Conservation (phyloP, 495 filamentous ascomycete species). For the Penicillium malachiteum region DNA sequence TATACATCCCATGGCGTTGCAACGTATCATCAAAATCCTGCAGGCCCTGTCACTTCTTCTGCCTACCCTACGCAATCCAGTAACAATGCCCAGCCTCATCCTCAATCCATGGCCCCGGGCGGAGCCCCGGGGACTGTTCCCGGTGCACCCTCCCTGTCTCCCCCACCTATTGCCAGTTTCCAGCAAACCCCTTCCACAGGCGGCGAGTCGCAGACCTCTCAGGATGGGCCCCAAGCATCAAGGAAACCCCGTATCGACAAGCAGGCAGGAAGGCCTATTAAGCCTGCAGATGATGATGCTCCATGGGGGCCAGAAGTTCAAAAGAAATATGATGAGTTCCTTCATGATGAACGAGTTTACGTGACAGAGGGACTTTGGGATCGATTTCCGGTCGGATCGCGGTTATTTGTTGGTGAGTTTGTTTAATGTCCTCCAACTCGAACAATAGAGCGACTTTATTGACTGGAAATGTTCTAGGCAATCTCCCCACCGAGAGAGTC, state of each 20-base stretch:
- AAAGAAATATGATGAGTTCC: conserved; percentile 78
- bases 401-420: conserved; percentile 86
- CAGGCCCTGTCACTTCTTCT: conserved; percentile 30
- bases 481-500: conserved; percentile 87
- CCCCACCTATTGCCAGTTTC: conserved; percentile 54
- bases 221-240: conserved; percentile 31
- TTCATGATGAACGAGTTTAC: conserved; percentile 73
- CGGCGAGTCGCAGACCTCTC: conserved; percentile 30
- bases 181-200: conserved; percentile 40
- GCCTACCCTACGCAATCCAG: conserved; percentile 41
- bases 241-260: conserved; percentile 36
- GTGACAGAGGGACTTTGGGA: conserved; percentile 93
- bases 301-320: conserved; percentile 63
- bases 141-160: conserved; percentile 56
- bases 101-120: conserved; percentile 45
- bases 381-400: conserved; percentile 78
- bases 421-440: not conserved
- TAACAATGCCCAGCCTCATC: conserved; percentile 42
- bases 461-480: conserved; percentile 57
- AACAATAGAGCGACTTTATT: conserved; percentile 9
- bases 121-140: conserved; percentile 55
- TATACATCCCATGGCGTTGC: conserved; percentile 56
- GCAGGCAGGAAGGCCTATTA: conserved; percentile 22
- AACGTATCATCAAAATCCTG: conserved; percentile 54
- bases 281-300: conserved; percentile 45